Evolutionary conservation across 2,329 filamentous ascomycete species (phyloP).

Genomic region (Monosporascus sp.): DNA sequence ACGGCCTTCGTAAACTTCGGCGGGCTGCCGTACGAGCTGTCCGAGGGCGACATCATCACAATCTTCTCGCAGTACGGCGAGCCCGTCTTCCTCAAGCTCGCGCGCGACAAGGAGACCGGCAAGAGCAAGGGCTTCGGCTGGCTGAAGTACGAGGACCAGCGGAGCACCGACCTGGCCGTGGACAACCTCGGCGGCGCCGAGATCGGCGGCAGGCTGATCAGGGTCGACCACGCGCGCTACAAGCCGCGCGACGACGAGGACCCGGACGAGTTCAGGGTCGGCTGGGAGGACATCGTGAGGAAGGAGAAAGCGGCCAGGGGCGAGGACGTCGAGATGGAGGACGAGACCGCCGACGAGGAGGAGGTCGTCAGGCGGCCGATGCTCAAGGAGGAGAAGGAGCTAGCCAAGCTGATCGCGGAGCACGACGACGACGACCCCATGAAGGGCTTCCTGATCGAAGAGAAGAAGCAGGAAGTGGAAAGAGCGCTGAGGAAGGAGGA

Average conservation of each 20-base stretch:
- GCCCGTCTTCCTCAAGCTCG: conserved; percentile 86
- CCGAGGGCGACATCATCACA: conserved; percentile 90
- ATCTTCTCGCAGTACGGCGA: conserved; percentile 98
- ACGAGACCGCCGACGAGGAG: conserved; percentile 37
- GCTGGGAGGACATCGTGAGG: conserved; percentile 54
- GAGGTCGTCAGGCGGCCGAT: conserved; percentile 47
- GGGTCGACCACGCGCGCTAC: conserved; percentile 91
- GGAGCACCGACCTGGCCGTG: conserved; percentile 90
- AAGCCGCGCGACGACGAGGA: conserved; percentile 79
- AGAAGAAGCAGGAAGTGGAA: conserved; percentile 86
- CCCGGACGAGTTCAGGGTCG: conserved; percentile 51
- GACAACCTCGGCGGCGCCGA: conserved; percentile 89
- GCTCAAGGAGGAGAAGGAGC: conserved; percentile 76
- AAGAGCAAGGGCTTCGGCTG: conserved; percentile 94
- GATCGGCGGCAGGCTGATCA: conserved; percentile 72
- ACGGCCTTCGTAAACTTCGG: conserved; percentile 97
- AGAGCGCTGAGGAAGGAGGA: conserved; percentile 56
- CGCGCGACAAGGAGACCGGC: conserved; percentile 91
- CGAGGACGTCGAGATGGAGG: conserved; percentile 30
- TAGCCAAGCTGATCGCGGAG: conserved; percentile 67
- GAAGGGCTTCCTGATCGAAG: conserved; percentile 83
- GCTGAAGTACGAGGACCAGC: conserved; percentile 96
- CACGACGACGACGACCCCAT: conserved; percentile 97
- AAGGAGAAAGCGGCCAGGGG: conserved; percentile 40
- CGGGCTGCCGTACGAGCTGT: conserved; percentile 84